Conservation (phyloP, 306 rosid genomes). For the Vicia villosa region DNA sequence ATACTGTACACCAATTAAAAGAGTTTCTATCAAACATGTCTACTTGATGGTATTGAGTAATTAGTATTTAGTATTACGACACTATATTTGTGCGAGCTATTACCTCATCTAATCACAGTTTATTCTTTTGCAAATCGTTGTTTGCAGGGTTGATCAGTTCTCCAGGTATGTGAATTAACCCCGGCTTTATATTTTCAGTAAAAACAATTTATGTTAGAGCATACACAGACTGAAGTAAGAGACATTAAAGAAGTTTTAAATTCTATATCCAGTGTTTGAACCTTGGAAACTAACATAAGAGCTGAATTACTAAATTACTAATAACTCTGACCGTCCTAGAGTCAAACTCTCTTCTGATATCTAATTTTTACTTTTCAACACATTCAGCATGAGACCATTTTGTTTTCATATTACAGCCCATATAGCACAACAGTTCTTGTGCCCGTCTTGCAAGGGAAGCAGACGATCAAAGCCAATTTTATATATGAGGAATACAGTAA, state of each 20-base stretch:
- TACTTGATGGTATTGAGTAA: conserved; percentile 26
- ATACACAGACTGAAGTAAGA: background rate
- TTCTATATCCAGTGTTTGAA: background rate
- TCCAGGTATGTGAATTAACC: conserved; percentile 63
- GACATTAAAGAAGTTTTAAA: background rate
- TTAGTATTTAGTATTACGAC: conserved; percentile 31
- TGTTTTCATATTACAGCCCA: conserved; percentile 66
- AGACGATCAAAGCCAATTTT: conserved; percentile 77
- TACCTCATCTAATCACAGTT: conserved; percentile 32
- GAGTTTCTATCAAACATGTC: conserved; percentile 29
- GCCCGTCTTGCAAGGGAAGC: conserved; percentile 68
- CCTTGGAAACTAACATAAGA: background rate
- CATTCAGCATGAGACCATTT: conserved; percentile 35
- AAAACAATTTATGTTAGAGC: conserved; percentile 23
- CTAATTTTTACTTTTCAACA: background rate
- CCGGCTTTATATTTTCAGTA: conserved; percentile 20
- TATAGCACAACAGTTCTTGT: conserved; percentile 65
- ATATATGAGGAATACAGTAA: conserved; percentile 85
- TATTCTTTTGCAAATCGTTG: conserved; percentile 40
- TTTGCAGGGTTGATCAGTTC: conserved; percentile 89
- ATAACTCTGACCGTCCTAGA: conserved; percentile 1
- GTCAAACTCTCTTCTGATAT: conserved; percentile 32
- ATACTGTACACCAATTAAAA: conserved; percentile 21
- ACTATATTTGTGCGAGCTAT: conserved; percentile 31
- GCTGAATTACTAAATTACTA: background rate